Conservation (phyloP, 208 protist genomes). For the Acanthamoeba healyi region DNA sequence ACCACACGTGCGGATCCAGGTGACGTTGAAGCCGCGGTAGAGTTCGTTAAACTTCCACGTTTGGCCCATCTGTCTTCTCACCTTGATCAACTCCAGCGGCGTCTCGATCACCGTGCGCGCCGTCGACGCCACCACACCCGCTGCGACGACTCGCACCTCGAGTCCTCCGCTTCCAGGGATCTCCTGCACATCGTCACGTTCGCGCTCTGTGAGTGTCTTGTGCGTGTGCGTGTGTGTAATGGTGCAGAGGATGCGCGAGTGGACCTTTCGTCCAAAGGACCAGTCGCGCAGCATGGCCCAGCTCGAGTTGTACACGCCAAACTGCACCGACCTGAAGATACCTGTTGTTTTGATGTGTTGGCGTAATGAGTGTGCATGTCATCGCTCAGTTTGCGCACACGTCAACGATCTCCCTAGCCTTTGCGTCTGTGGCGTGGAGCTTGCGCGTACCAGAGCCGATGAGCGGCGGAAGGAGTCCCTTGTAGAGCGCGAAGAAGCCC, state of each 20-base stretch:
- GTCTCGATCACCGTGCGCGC: slow-evolving; percentile 72
- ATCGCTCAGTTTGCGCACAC: too few relatives aligned
- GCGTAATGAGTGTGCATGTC: background rate
- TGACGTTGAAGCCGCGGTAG: slow-evolving; percentile 73
- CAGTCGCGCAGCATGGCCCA: slow-evolving; percentile 65
- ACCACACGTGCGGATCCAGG: slow-evolving; percentile 75
- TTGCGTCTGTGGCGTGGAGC: background rate
- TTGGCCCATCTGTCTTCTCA: slow-evolving; percentile 65
- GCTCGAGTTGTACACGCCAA: slow-evolving; percentile 76
- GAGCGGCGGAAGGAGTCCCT: slow-evolving; percentile 74
- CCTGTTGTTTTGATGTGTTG: too few relatives aligned
- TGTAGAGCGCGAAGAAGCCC: slow-evolving; percentile 79
- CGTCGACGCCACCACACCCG: slow-evolving; percentile 58
- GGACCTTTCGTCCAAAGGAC: slow-evolving; percentile 36
- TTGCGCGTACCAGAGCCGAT: slow-evolving; percentile 49
- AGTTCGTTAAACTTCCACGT: slow-evolving; percentile 71
- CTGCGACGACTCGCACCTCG: slow-evolving; percentile 41
- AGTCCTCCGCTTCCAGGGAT: slow-evolving; percentile 49
- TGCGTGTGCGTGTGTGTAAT: background rate
- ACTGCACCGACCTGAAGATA: slow-evolving; percentile 76
- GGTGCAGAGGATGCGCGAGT: background rate
- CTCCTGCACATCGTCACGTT: slow-evolving; percentile 24
- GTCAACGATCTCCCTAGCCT: too few relatives aligned
- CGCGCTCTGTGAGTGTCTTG: background rate
- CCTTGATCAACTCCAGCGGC: slow-evolving; percentile 73